phyloP scores from a whole-genome alignment of 805 yeast species.

The Diddensiella santjacobensis region DNA sequence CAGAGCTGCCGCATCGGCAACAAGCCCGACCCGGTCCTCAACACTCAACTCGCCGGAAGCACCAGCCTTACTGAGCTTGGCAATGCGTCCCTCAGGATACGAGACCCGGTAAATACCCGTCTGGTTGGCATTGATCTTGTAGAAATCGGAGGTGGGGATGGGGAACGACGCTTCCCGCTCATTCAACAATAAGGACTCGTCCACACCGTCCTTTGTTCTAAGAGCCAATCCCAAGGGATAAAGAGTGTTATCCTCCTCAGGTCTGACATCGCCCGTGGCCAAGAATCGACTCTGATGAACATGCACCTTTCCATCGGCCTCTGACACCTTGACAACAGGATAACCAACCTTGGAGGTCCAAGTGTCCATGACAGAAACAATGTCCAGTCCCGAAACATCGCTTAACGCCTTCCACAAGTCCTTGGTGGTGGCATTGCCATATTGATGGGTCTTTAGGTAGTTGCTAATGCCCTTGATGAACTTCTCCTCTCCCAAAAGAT shows the following conservation, averaged over 20 bases:
- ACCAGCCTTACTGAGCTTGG: slow-evolving; percentile 51
- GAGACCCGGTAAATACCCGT: slow-evolving; percentile 59
- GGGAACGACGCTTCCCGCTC: slow-evolving; percentile 46
- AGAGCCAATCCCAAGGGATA: slow-evolving; percentile 57
- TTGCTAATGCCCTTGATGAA: slow-evolving; percentile 71
- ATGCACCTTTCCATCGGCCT: slow-evolving; percentile 31
- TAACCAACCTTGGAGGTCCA: slow-evolving; percentile 76
- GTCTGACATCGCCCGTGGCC: slow-evolving; percentile 54
- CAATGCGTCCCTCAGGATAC: slow-evolving; percentile 49
- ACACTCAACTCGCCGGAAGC: slow-evolving; percentile 48
- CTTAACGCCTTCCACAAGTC: slow-evolving; percentile 70
- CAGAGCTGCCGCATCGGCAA: slow-evolving; percentile 56
- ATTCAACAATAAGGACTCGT: slow-evolving; percentile 54
- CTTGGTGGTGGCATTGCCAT: slow-evolving; percentile 66
- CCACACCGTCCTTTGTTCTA: slow-evolving; percentile 53
- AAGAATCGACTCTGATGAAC: slow-evolving; percentile 60
- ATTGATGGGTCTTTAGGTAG: slow-evolving; percentile 61
- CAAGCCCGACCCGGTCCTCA: slow-evolving; percentile 62
- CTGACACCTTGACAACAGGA: slow-evolving; percentile 58
- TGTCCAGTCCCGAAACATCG: slow-evolving; percentile 59
- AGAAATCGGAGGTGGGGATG: slow-evolving; percentile 43
- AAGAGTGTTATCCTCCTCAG: slow-evolving; percentile 51
- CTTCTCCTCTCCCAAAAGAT: slow-evolving; percentile 60
- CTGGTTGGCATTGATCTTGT: slow-evolving; percentile 59
- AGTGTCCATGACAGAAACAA: slow-evolving; percentile 54